phyloP scores from a whole-genome alignment of 345 rosid genomes.

The Gossypioides kirkii region DNA sequence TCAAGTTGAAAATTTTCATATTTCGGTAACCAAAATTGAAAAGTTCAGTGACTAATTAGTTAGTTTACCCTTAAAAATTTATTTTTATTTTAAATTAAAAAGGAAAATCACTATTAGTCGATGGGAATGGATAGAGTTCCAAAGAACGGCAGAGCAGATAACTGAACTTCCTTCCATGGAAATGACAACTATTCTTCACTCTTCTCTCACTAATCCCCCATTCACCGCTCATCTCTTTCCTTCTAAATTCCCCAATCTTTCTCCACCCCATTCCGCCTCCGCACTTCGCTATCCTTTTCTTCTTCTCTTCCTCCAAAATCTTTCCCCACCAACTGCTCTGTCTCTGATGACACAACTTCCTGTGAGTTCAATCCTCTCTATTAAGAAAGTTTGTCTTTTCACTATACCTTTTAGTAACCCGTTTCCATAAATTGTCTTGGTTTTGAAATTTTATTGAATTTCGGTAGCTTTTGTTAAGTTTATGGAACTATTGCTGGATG shows the following conservation, averaged over 20 bases:
- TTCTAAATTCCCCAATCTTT: neutral
- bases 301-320: neutral
- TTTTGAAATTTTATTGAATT: neutral
- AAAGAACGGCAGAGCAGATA: neutral
- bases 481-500: neutral
- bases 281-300: slow-evolving; percentile 2
- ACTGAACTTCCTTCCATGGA: slow-evolving; percentile 12
- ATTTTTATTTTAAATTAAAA: neutral
- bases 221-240: neutral
- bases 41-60: no score
- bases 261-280: neutral
- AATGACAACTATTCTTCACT: neutral
- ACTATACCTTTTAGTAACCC: neutral
- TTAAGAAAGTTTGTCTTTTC: neutral
- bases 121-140: neutral
- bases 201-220: slow-evolving; percentile 1
- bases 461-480: neutral
- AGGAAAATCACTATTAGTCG: neutral
- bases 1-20: no score
- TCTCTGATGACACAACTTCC: slow-evolving; percentile 13
- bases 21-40: no score
- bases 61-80: no score
- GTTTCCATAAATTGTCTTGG: neutral
- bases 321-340: slow-evolving; percentile 7
- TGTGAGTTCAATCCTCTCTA: slow-evolving; percentile 8